Evolutionary conservation across 192 early-diverging fungal genomes (phyloP).

Genomic region (Ramicandelaber brevisporus): DNA sequence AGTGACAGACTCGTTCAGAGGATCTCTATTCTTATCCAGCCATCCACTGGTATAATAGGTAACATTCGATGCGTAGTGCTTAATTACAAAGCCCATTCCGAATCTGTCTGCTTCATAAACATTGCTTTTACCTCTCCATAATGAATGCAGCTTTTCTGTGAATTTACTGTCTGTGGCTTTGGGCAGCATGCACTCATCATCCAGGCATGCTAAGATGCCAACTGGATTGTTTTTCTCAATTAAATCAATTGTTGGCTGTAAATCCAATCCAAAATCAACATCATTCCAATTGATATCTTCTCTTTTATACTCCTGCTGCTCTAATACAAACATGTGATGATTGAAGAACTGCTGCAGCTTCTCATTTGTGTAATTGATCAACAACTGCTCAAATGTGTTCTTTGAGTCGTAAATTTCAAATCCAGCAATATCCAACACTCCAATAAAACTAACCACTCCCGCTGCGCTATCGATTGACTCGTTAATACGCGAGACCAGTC

Average conservation of each 20-base stretch:
- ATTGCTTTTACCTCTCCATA: constrained; percentile 64
- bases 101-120: constrained; percentile 27
- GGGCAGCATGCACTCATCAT: constrained; percentile 37
- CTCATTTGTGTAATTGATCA: constrained; percentile 79
- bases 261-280: constrained; percentile 93
- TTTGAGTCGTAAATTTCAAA: constrained; percentile 29
- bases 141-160: constrained; percentile 19
- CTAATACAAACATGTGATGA: constrained; percentile 42
- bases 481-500: constrained; percentile 62
- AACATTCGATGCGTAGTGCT: constrained; percentile 88
- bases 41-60: constrained; percentile 88
- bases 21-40: constrained; percentile 96
- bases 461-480: constrained; percentile 37
- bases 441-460: constrained; percentile 39
- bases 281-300: constrained; percentile 94
- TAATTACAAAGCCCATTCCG: constrained; percentile 69
- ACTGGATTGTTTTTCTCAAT: constrained; percentile 82
- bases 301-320: constrained; percentile 58
- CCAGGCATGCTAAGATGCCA: constrained; percentile 77
- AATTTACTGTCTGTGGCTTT: constrained; percentile 17
- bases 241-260: constrained; percentile 94
- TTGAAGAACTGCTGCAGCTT: constrained; percentile 52
- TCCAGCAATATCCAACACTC: constrained; percentile 69
- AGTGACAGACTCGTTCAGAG: constrained; percentile 81
- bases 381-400: constrained; percentile 36